These are phyloP conservation scores for Trichoderma endophyticum DNA, from an alignment of 2,329 filamentous ascomycete species.

Conservation along the genomic window DNA sequence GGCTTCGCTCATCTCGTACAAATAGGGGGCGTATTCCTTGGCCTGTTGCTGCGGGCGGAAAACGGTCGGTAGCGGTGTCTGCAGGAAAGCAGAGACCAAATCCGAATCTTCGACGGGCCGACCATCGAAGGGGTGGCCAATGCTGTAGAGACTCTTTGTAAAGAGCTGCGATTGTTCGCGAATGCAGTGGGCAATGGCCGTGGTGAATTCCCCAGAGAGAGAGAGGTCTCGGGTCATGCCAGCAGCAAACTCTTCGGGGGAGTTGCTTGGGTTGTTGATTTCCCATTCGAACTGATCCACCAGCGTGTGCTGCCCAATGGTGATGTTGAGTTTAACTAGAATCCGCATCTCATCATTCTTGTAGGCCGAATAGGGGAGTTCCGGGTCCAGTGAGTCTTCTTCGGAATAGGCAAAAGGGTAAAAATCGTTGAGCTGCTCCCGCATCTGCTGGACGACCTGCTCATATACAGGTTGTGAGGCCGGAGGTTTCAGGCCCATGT, in stretches of 20 bases:
- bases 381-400: constrained; percentile 85
- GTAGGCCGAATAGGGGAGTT: constrained; percentile 87
- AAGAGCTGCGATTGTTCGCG: constrained; percentile 94
- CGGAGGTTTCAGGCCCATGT: constrained; percentile 76
- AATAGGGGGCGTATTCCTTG: constrained; percentile 88
- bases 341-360: constrained; percentile 99
- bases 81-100: constrained; percentile 78
- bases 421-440: constrained; percentile 88
- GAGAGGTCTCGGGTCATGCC: constrained; percentile 88
- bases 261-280: constrained; percentile 91
- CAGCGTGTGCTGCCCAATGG: constrained; percentile 88
- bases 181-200: constrained; percentile 95
- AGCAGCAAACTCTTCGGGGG: constrained; percentile 87
- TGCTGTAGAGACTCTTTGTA: constrained; percentile 86
- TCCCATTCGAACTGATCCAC: constrained; percentile 99
- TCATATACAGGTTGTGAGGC: constrained; percentile 62
- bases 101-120: constrained; percentile 90
- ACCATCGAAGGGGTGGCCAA: constrained; percentile 93
- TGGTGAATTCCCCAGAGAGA: constrained; percentile 91
- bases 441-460: constrained; percentile 65
- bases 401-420: constrained; percentile 89
- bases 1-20: constrained; percentile 89
- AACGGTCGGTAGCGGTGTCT: constrained; percentile 75
- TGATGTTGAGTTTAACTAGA: constrained; percentile 93
- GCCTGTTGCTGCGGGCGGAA: constrained; percentile 90